phyloP scores from a whole-genome alignment of 2,329 filamentous ascomycete species.

The Corinectria fuckeliana region DNA sequence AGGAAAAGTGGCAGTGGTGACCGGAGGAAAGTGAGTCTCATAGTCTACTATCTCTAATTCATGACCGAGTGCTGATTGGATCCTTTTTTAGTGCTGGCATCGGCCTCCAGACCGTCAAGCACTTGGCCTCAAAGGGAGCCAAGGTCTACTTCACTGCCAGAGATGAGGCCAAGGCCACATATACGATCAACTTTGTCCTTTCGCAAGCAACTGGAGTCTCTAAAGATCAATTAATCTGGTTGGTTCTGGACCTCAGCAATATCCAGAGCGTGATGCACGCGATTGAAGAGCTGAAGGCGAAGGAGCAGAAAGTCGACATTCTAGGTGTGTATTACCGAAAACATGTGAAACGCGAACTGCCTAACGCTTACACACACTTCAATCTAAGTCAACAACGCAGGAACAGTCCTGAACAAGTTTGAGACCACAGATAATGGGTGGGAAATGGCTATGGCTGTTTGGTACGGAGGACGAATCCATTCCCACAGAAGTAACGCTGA shows the following conservation, averaged over 20 bases:
- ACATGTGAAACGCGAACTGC: too few relatives aligned
- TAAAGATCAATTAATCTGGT: conserved; percentile 18
- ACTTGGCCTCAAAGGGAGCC: conserved; percentile 34
- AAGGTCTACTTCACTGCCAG: conserved; percentile 38
- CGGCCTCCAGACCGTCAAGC: conserved; percentile 33
- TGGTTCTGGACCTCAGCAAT: conserved; percentile 34
- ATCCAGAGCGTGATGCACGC: conserved; percentile 29
- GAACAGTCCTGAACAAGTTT: conserved; percentile 34
- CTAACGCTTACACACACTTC: background rate
- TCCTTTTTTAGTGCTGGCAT: conserved; percentile 33
- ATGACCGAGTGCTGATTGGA: background rate
- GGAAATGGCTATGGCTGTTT: conserved; percentile 33
- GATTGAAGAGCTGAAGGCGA: conserved; percentile 24
- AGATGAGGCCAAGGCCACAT: conserved; percentile 27
- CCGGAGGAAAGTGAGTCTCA: conserved; percentile 33
- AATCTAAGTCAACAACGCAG: background rate
- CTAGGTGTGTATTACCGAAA: conserved; percentile 27
- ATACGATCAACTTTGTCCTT: conserved; percentile 9
- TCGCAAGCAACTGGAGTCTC: background rate
- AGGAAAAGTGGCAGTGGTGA: conserved; percentile 37
- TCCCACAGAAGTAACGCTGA: background rate
- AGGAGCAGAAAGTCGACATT: conserved; percentile 36
- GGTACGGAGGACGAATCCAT: conserved; percentile 19
- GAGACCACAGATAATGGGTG: conserved; percentile 25
- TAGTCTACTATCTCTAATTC: background rate